Evolutionary conservation across 495 filamentous ascomycete species (phyloP).

Genomic region (Penicillium taxi): DNA sequence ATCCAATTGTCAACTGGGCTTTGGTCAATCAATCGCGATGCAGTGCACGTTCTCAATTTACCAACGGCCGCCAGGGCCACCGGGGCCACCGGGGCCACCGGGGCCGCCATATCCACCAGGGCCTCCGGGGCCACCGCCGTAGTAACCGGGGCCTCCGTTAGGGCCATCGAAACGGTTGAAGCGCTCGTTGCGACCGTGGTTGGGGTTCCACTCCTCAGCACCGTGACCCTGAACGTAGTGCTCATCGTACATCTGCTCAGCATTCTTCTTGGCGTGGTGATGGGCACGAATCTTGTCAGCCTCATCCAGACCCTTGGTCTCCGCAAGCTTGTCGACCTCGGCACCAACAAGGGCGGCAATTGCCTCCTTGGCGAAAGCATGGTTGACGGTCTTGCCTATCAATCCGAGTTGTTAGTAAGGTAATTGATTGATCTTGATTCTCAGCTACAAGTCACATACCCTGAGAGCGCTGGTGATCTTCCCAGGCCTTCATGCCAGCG

Average conservation of each 20-base stretch:
- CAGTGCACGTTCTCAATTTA: too few relatives aligned
- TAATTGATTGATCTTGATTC: too few relatives aligned
- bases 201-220: slow-evolving; percentile 35
- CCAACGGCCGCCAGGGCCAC: too few relatives aligned
- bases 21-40: too few relatives aligned
- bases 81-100: too few relatives aligned
- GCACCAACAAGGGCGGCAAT: slow-evolving; percentile 62
- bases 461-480: slow-evolving; percentile 64
- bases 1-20: too few relatives aligned
- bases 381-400: slow-evolving; percentile 60
- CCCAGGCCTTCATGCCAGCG: slow-evolving; percentile 71
- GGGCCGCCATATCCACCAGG: too few relatives aligned
- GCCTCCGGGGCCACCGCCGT: too few relatives aligned
- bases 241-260: slow-evolving; percentile 55
- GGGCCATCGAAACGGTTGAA: slow-evolving; percentile 15
- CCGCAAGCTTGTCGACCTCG: slow-evolving; percentile 70
- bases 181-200: slow-evolving; percentile 23
- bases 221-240: slow-evolving; percentile 42
- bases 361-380: slow-evolving; percentile 71
- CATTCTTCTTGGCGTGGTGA: slow-evolving; percentile 57
- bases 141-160: too few relatives aligned
- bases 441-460: slow-evolving; percentile 51
- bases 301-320: slow-evolving; percentile 69
- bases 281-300: slow-evolving; percentile 60
- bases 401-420: too few relatives aligned